phyloP scores from a whole-genome alignment of 805 yeast species.

The Cyberlindnera maclurae region DNA sequence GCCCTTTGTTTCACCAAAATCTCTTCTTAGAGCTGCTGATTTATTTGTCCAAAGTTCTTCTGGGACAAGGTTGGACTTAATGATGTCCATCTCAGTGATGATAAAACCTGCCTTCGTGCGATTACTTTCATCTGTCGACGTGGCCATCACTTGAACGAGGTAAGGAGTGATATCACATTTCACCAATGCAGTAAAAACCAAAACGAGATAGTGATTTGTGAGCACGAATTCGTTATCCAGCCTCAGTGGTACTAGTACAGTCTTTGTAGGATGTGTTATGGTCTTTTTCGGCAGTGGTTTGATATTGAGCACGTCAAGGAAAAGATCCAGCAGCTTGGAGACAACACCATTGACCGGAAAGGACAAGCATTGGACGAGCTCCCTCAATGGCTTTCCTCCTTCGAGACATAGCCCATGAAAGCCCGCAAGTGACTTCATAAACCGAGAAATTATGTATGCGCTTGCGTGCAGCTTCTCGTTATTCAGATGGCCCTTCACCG shows the following conservation, averaged over 20 bases:
- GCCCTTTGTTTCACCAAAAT: conserved; percentile 1
- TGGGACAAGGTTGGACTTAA: conserved; percentile 52
- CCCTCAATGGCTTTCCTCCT: conserved; percentile 46
- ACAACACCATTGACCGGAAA: conserved; percentile 50
- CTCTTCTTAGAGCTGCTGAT: conserved; percentile 32
- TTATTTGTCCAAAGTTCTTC: conserved; percentile 25
- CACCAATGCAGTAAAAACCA: conserved; percentile 49
- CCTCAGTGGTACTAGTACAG: conserved; percentile 22
- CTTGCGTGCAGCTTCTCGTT: conserved; percentile 52
- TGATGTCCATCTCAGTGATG: conserved; percentile 50
- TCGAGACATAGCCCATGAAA: conserved; percentile 54
- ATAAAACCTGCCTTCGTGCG: conserved; percentile 56
- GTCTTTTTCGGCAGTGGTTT: conserved; percentile 35
- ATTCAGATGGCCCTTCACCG: conserved; percentile 38
- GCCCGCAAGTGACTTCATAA: conserved; percentile 75
- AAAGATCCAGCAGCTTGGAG: conserved; percentile 60
- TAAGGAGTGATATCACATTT: conserved; percentile 46
- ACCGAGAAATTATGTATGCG: conserved; percentile 49
- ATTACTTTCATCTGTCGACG: conserved; percentile 36
- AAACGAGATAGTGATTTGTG: conserved; percentile 59
- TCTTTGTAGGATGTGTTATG: conserved; percentile 10
- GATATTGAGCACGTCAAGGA: conserved; percentile 61
- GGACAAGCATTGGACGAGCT: conserved; percentile 55
- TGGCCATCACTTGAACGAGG: conserved; percentile 36
- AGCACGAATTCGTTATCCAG: conserved; percentile 37